These are phyloP conservation scores for Graphilbum ipis-grandicollis DNA, from an alignment of 2,329 filamentous ascomycete species.

Conservation along the genomic window DNA sequence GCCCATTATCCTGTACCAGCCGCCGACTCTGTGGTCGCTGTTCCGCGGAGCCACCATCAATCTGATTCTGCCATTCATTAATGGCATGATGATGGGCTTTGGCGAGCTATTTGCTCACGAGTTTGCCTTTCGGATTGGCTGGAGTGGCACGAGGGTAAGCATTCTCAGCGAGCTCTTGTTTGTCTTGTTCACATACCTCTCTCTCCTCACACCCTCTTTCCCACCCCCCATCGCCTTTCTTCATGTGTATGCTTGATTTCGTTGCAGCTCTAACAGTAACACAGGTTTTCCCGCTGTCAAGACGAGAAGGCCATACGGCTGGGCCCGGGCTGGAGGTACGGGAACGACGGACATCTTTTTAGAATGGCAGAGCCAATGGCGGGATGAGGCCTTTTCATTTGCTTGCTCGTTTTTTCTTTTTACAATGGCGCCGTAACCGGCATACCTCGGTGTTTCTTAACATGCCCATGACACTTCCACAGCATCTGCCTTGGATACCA, in stretches of 20 bases:
- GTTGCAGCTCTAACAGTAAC: neutral
- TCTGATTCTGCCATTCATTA: constrained; percentile 84
- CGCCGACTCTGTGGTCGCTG: constrained; percentile 74
- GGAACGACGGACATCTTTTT: constrained; percentile 39
- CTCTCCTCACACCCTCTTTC: too few species aligned
- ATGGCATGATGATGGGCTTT: constrained; percentile 96
- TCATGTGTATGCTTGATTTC: too few species aligned
- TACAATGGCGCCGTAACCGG: too few species aligned
- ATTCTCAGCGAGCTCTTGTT: too few species aligned
- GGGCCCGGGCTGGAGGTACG: constrained; percentile 73
- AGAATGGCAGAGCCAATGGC: constrained; percentile 23
- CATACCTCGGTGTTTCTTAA: too few species aligned
- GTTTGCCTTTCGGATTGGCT: constrained; percentile 80
- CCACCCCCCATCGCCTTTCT: too few species aligned
- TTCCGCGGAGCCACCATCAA: constrained; percentile 87
- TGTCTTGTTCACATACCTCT: constrained; percentile 15
- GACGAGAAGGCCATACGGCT: constrained; percentile 48
- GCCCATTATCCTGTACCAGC: constrained; percentile 70
- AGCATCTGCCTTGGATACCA: too few species aligned
- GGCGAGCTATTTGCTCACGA: constrained; percentile 95
- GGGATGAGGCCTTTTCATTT: too few species aligned
- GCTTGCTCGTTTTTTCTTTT: too few species aligned
- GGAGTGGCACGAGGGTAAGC: constrained; percentile 91
- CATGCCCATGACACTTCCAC: too few species aligned
- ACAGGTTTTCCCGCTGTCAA: constrained; percentile 38